Evolutionary conservation across 129 eudicot species (phyloP), one percentile per base, ranked within the genome.

Genomic region (Lactuca saligna): DNA sequence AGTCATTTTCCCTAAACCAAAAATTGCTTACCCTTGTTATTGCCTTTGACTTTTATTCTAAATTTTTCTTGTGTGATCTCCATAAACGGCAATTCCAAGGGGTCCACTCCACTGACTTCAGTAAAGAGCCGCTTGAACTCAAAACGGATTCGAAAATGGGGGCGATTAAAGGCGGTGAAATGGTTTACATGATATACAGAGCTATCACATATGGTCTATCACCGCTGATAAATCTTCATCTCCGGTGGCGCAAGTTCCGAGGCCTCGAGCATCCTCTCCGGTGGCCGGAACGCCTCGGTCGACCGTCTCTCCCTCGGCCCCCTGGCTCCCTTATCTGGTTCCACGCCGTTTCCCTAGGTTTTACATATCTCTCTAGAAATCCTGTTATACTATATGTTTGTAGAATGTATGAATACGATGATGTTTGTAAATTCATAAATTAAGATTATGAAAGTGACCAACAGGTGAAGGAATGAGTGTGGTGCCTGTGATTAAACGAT

Each of bases 261-360:
- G 83, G 88, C 49, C 91, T 82, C 60, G 98, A 92, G 50, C 98
- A 92, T 74, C 89, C 83, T 42, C 73, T 73, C 60, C 89, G 98
- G 7, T 92, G 96, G 96, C 89, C 76, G 7, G 98, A 92, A 79
- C 96, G 98, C 32, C 88, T 92, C 66, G 98, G 98, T 71, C 70
- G 65, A 39, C 87, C 98, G 73, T 92, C 98, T 20, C 75, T 83
- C 11, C 73, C 74, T 42, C 86, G 98, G 16, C 96, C 96, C 37
- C 74, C 78, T 54, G 96, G 98, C 58, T 81, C 78, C 31, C 88
- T 92, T 56, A 55, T 88, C 34, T 88, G 98, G 98, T 88, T 92
- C 77, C 98, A 92, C 68, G 98, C 98, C 74, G 98, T 92, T 68
- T 92, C 98, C 41, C 74, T 92, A 74, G 98, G 98, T 92, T 17